These are phyloP conservation scores for Trebouxiophyceae sp. DNA, from an alignment of 163 green algal genomes.

Conservation along the genomic window DNA sequence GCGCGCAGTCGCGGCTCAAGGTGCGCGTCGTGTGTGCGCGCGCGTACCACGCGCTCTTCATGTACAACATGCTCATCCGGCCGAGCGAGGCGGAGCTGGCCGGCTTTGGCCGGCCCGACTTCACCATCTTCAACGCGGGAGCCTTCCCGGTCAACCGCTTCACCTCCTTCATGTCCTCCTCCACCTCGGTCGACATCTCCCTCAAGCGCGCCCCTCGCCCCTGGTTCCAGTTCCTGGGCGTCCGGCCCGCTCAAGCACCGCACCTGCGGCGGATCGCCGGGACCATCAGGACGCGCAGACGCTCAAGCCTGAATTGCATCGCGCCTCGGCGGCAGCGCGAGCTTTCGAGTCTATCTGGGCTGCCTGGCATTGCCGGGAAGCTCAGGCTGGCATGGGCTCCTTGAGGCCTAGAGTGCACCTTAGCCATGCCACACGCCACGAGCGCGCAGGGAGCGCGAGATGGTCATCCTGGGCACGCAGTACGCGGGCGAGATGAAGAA, in stretches of 20 bases:
- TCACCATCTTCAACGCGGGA: conserved; percentile 94
- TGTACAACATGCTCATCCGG: conserved; percentile 97
- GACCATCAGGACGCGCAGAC: too few relatives aligned
- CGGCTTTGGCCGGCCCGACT: conserved; percentile 81
- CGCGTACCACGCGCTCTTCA: conserved; percentile 87
- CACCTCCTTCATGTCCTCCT: conserved; percentile 82
- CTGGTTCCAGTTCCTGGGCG: too few relatives aligned
- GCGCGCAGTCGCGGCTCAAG: conserved; percentile 61
- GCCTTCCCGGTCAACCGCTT: conserved; percentile 86
- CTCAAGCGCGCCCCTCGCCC: conserved; percentile 48
- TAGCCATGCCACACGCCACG: too few relatives aligned
- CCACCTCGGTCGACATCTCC: conserved; percentile 80
- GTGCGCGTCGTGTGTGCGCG: conserved; percentile 78
- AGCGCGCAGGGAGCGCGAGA: conserved; percentile 53
- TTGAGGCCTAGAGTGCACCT: too few relatives aligned
- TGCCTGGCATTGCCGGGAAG: too few relatives aligned
- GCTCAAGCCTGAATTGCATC: too few relatives aligned
- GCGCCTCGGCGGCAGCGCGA: too few relatives aligned
- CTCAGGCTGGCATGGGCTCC: too few relatives aligned
- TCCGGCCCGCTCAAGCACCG: too few relatives aligned
- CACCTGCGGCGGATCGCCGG: too few relatives aligned
- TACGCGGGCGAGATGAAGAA: conserved; percentile 99
- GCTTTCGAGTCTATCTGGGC: too few relatives aligned
- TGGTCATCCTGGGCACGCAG: conserved; percentile 91
- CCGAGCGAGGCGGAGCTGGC: conserved; percentile 80